phyloP scores from a whole-genome alignment of 768 basidiomycete genomes.

The Pleurotus sapidus region DNA sequence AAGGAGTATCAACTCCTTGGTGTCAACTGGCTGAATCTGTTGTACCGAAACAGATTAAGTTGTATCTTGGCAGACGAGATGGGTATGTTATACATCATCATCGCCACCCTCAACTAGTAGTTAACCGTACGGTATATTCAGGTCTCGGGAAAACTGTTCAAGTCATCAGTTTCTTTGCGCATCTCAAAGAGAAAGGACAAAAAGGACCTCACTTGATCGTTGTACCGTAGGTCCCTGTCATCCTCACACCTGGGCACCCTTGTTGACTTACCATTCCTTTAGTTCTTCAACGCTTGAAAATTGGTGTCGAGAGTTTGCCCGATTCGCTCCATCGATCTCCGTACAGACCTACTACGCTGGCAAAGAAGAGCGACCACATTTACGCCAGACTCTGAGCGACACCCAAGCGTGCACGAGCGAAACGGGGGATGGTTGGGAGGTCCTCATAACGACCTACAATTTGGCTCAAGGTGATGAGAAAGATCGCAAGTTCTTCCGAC shows the following conservation, averaged over 20 bases:
- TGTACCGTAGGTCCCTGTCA: slow-evolving; percentile 72
- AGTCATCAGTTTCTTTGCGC: slow-evolving; percentile 95
- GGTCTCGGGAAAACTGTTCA: slow-evolving; percentile 99
- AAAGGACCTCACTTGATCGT: slow-evolving; percentile 90
- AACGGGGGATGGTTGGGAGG: slow-evolving; percentile 75
- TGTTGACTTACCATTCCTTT: slow-evolving; percentile 3
- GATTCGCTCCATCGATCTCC: slow-evolving; percentile 82
- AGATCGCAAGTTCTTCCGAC: slow-evolving; percentile 92
- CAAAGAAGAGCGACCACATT: slow-evolving; percentile 76
- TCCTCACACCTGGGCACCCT: background rate
- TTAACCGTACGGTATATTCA: slow-evolving; percentile 25
- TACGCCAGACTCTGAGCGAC: slow-evolving; percentile 71
- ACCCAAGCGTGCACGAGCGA: slow-evolving; percentile 46
- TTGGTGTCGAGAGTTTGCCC: slow-evolving; percentile 95
- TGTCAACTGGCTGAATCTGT: slow-evolving; percentile 93
- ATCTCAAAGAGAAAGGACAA: slow-evolving; percentile 75
- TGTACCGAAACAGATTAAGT: slow-evolving; percentile 77
- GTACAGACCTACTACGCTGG: slow-evolving; percentile 93
- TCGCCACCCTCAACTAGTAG: background rate
- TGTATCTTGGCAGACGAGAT: slow-evolving; percentile 99
- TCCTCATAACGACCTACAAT: slow-evolving; percentile 95
- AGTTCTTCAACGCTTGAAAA: slow-evolving; percentile 97
- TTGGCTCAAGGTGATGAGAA: slow-evolving; percentile 86
- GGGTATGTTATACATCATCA: slow-evolving; percentile 55
- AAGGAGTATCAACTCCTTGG: slow-evolving; percentile 98